Conservation (phyloP, 352 stramenopile genomes). For the Phytophthora kernoviae region DNA sequence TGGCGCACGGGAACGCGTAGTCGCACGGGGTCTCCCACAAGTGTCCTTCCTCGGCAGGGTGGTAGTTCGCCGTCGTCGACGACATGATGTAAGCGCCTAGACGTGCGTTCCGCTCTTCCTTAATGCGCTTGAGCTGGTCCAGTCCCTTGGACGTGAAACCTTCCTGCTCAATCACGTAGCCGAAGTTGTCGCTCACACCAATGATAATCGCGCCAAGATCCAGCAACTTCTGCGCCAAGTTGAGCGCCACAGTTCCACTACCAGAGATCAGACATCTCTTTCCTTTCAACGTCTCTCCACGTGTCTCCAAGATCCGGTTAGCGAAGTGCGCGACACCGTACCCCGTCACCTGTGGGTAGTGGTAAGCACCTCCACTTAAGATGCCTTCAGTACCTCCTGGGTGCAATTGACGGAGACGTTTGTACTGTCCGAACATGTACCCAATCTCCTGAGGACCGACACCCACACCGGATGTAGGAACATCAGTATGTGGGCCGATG, state of each 20-base stretch:
- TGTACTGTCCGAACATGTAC: conserved; percentile 99
- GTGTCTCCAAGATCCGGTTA: conserved; percentile 92
- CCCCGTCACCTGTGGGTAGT: conserved; percentile 92
- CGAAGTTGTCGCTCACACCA: conserved; percentile 95
- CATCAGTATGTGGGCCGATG: conserved; percentile 96
- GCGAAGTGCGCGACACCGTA: conserved; percentile 96
- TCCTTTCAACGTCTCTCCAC: conserved; percentile 93
- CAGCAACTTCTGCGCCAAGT: conserved; percentile 95
- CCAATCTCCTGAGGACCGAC: conserved; percentile 94
- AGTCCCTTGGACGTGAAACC: conserved; percentile 78
- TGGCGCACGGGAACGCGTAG: conserved; percentile 96
- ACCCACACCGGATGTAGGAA: conserved; percentile 95
- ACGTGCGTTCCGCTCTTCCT: conserved; percentile 80
- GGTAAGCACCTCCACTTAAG: conserved; percentile 88
- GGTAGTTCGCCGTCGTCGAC: conserved; percentile 88
- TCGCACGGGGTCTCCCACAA: conserved; percentile 94
- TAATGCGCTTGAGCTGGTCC: conserved; percentile 78
- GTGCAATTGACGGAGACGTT: conserved; percentile 91
- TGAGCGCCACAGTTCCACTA: conserved; percentile 93
- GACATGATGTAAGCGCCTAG: conserved; percentile 90
- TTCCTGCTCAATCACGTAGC: conserved; percentile 95
- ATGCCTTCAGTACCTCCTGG: conserved; percentile 84
- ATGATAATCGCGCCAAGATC: conserved; percentile 96
- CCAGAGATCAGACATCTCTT: conserved; percentile 97
- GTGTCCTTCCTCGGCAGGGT: conserved; percentile 70